These are phyloP conservation scores for Stephania cephalantha DNA, from an alignment of 164 flowering plant species.

Conservation along the genomic window DNA sequence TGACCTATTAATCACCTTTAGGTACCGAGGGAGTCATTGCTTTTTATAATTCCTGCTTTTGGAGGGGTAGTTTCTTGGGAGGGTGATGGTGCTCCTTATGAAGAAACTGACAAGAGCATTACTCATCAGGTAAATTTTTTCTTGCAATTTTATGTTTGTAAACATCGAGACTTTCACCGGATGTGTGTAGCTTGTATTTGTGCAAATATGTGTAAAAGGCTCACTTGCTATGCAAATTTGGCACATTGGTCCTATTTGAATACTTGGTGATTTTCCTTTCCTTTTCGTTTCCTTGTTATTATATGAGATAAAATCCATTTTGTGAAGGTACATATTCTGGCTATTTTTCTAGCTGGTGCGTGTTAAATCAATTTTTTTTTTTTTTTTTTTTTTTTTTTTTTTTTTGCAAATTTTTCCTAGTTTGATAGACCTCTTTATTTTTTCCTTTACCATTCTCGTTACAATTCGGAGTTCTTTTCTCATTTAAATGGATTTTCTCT, in stretches of 20 bases:
- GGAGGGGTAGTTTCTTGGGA: constrained; percentile 96
- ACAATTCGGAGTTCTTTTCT: too few species aligned
- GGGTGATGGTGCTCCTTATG: constrained; percentile 79
- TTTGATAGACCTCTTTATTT: too few species aligned
- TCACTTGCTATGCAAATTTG: background rate
- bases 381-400: too few species aligned
- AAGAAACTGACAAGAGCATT: constrained; percentile 66
- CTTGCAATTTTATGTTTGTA: background rate
- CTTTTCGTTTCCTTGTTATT: too few species aligned
- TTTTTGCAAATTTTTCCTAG: too few species aligned
- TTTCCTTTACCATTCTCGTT: too few species aligned
- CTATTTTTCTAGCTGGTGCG: background rate
- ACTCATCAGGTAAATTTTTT: constrained; percentile 62
- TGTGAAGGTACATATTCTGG: background rate
- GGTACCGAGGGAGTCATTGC: constrained; percentile 87
- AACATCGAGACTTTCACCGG: background rate
- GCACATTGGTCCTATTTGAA: too few species aligned
- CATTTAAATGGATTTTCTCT: too few species aligned
- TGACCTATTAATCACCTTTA: constrained; percentile 17
- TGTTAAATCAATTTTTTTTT: background rate
- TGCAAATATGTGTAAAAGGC: background rate
- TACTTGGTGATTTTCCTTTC: too few species aligned
- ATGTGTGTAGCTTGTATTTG: background rate
- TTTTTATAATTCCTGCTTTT: constrained; percentile 86
- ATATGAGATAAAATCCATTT: too few species aligned